Evolutionary conservation across 176 grass and related monocot species (phyloP), one percentile per base, ranked within the genome.

Genomic region (Elaeis guineensis): DNA sequence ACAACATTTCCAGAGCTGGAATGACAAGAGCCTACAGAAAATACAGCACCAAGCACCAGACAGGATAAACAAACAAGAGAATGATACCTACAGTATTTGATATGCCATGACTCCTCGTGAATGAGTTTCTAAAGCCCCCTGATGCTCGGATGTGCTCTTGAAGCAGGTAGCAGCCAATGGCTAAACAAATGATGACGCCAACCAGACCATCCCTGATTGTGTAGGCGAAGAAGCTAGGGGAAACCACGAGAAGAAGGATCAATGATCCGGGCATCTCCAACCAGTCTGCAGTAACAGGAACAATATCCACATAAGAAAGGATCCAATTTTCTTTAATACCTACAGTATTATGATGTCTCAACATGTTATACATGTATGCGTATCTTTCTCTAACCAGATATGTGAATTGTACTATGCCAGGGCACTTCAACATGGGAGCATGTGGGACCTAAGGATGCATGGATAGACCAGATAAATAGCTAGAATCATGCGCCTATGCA

Each of bases 111-210:
- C 78, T 32, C 78, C 67, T 90, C 21, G 51, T 88, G 78, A 97
- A 88, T 60, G 93, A 85, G 52, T 85, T 80, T 61, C 84, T 90
- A 57, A 97, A 88, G 50, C 93, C 93, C 0, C 87, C 92, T 0
- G 87, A 85, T 26, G 84, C 87, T 32, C 67, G 77, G 69, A 97
- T 80, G 78, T 97, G 93, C 58, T 97, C 93, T 26, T 88, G 84
- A 24, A 97, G 78, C 30, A 97, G 78, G 81, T 97, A 97, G 55
- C 93, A 97, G 1, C 84, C 93, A 8, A 97, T 91, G 15, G 5
- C 17, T 6, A 97, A 70, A 60, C 93, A 97, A 51, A 97, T 82
- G 17, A 75, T 28, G 18, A 83, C 21, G 2, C 87, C 93, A 11
- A 78, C 52, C 0, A 83, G 1, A 35, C 72, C 21, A 1, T 50